Base-by-base conservation (phyloP, 2,329 filamentous ascomycete genomes). In the Trichoderma cornu-damae region DNA sequence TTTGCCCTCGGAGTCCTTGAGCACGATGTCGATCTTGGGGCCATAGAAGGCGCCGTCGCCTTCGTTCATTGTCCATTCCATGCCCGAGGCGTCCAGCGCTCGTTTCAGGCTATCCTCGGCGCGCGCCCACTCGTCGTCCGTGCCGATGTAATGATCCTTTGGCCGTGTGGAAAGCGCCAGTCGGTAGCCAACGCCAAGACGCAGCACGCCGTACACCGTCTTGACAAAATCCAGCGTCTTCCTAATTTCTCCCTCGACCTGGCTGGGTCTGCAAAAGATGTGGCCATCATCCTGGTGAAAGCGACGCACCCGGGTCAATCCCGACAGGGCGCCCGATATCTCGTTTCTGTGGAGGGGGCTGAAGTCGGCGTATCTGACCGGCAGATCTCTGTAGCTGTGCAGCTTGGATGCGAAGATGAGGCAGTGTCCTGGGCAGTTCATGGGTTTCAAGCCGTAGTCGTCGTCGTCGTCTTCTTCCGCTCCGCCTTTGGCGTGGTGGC, bases 221-320 rank as follows among this genome's bases (percentile, higher is more conserved):
- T 83, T 80, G 49, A 93, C 85, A 69, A 94, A 93, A 34, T 86
- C 83, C 44, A 94, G 72, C 2, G 88, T 90, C 60, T 81, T 81
- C 54, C 80, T 79, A 57, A 94, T 93, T 72, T 94, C 89, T 3
- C 81, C 75, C 62, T 84, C 77, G 58, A 93, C 89, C 70, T 94
- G 89, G 46, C 79, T 78, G 5, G 87, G 88, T 1, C 88, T 83
- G 70, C 90, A 95, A 71, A 96, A 96, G 61, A 96, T 94, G 71
- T 96, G 90, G 5, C 88, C 89, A 68, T 96, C 90, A 69, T 96
- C 91, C 69, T 96, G 91, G 71, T 94, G 89, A 71, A 96, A 96
- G 18, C 90, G 82, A 32, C 90, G 83, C 49, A 96, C 89, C 59
- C 91, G 84, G 3, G 90, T 96, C 59, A 96, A 75, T 12, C 90